Evolutionary conservation across 495 filamentous ascomycete species (phyloP).

Genomic region (Penicillium ochrochloron): DNA sequence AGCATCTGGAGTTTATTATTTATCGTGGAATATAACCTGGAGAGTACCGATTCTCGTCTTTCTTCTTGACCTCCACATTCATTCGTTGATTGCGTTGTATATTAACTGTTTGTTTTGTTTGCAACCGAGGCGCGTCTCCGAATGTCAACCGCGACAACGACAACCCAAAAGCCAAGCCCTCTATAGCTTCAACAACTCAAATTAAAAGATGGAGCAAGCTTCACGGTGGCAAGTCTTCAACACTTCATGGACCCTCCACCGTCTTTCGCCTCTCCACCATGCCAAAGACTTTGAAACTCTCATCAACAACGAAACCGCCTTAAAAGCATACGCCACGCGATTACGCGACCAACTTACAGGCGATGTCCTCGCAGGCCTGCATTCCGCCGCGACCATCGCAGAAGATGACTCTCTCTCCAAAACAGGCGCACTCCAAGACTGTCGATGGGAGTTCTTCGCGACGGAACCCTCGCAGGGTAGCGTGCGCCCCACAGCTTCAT

Average conservation of each 20-base stretch:
- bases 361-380: conserved; percentile 50
- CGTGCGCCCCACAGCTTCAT: conserved; percentile 10
- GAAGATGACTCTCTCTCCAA: conserved; percentile 48
- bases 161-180: background rate
- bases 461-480: conserved; percentile 12
- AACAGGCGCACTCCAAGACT: conserved; percentile 51
- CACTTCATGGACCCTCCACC: conserved; percentile 60
- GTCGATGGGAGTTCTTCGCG: conserved; percentile 52
- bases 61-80: background rate
- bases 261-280: conserved; percentile 59
- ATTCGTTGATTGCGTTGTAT: background rate
- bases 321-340: conserved; percentile 53
- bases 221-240: conserved; percentile 51
- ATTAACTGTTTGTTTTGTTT: conserved; percentile 31
- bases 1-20: conserved; percentile 12
- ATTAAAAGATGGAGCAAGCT: conserved; percentile 32
- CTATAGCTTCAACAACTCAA: background rate
- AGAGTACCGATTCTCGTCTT: background rate
- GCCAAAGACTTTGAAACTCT: conserved; percentile 46
- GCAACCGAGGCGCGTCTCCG: conserved; percentile 28
- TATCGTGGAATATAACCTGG: background rate
- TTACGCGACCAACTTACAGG: conserved; percentile 59
- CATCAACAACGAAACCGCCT: conserved; percentile 38
- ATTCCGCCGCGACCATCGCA: conserved; percentile 34
- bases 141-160: conserved; percentile 16